These are phyloP conservation scores for Lentithecium fluviatile DNA, from an alignment of 495 filamentous ascomycete genomes.

Conservation along the genomic window DNA sequence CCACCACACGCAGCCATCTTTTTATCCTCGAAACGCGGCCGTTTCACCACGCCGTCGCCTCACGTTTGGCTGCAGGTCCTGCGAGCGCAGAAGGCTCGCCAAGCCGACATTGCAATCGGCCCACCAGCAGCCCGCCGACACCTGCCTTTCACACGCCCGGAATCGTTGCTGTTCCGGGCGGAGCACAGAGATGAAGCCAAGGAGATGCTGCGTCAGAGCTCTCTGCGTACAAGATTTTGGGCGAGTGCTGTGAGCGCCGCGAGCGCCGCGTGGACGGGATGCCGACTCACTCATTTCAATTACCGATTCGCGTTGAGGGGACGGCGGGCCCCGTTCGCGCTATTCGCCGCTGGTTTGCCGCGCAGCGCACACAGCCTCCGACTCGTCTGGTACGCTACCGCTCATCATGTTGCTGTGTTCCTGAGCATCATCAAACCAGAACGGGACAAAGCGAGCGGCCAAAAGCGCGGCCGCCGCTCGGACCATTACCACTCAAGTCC, in stretches of 20 bases:
- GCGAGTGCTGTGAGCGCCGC: too few species aligned
- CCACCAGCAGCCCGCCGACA: neutral
- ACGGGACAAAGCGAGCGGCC: neutral
- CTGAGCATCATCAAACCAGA: neutral
- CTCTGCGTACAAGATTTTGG: neutral
- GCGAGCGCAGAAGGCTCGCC: neutral
- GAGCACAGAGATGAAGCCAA: conserved; percentile 5
- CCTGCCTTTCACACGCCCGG: neutral
- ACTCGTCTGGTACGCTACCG: neutral
- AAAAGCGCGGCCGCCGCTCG: neutral
- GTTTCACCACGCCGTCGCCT: conserved; percentile 9
- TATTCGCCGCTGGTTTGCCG: too few species aligned
- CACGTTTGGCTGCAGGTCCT: neutral
- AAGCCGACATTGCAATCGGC: neutral
- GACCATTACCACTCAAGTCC: neutral
- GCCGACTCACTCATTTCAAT: too few species aligned
- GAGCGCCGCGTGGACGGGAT: too few species aligned
- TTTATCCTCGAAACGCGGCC: conserved; percentile 10
- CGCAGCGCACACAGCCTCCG: too few species aligned
- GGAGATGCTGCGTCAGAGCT: neutral
- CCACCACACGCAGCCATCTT: too few species aligned
- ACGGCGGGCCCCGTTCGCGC: too few species aligned
- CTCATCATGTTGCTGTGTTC: neutral
- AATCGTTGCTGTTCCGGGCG: neutral
- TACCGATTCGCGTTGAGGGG: too few species aligned